Conservation (phyloP, 495 filamentous ascomycete species). For the Clohesyomyces aquaticus region DNA sequence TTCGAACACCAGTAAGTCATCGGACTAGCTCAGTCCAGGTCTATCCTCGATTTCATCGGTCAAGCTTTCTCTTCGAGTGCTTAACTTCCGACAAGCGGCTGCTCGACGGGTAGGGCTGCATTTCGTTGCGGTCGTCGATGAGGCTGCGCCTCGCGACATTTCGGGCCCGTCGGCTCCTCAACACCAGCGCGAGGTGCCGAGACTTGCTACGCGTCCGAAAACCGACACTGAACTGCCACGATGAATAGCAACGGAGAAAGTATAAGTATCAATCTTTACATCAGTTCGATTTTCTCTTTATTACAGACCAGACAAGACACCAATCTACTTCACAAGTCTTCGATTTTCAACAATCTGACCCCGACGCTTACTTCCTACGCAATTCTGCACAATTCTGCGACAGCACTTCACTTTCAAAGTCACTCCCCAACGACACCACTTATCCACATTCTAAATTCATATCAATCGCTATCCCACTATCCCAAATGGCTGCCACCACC, state of each 20-base stretch:
- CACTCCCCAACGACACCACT: too few species aligned
- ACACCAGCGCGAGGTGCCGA: background rate
- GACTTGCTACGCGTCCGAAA: background rate
- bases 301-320: too few species aligned
- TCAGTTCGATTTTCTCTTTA: too few species aligned
- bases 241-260: background rate
- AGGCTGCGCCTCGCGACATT: too few species aligned
- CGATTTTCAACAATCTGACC: too few species aligned
- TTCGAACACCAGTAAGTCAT: too few species aligned
- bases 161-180: background rate
- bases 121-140: background rate
- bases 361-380: too few species aligned
- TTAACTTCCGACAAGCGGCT: background rate
- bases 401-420: too few species aligned
- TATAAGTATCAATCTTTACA: too few species aligned
- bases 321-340: too few species aligned
- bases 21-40: background rate
- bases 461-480: slow-evolving; percentile 1
- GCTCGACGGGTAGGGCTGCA: background rate
- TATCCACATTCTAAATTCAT: too few species aligned
- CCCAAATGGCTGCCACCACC: slow-evolving; percentile 2
- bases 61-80: background rate
- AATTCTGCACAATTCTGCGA: too few species aligned
- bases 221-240: background rate
- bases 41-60: background rate